phyloP scores from a whole-genome alignment of 2,329 filamentous ascomycete species.

The Cryphonectria parasitica region DNA sequence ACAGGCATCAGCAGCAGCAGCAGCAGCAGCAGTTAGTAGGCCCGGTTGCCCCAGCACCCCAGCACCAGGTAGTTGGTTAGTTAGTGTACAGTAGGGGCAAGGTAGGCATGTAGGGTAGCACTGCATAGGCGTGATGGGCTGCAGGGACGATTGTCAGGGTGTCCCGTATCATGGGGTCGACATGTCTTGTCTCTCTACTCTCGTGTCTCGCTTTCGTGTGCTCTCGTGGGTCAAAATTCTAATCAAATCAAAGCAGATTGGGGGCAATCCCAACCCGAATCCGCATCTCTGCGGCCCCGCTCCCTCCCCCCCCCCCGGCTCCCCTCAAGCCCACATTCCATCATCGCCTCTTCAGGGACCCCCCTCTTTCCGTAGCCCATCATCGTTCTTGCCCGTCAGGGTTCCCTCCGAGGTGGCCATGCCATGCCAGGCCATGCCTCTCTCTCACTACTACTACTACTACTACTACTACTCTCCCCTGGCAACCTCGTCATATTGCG shows the following conservation, averaged over 20 bases:
- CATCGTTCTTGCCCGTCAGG: not conserved
- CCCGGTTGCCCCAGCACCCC: not conserved
- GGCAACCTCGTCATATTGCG: not conserved
- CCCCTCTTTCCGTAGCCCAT: too few relatives aligned
- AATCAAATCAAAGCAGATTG: slow-evolving; percentile 4
- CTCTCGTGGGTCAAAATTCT: not conserved
- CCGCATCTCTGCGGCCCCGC: not conserved
- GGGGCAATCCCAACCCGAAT: not conserved
- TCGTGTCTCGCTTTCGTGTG: not conserved
- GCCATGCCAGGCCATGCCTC: not conserved
- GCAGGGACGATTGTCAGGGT: not conserved
- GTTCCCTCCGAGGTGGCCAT: slow-evolving; percentile 3
- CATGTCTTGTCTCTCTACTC: not conserved
- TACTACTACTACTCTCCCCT: not conserved
- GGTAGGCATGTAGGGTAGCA: not conserved
- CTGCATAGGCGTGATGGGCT: slow-evolving; percentile 4
- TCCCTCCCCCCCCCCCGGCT: too few relatives aligned
- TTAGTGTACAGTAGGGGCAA: not conserved
- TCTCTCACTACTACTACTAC: not conserved
- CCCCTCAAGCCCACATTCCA: not conserved
- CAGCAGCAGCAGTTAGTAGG: too few relatives aligned
- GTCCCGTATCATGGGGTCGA: not conserved
- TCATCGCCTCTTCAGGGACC: not conserved
- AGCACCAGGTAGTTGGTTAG: not conserved
- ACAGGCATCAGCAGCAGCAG: not conserved